Conservation (phyloP, 2,329 filamentous ascomycete species). For the Phialophora verrucosa region DNA sequence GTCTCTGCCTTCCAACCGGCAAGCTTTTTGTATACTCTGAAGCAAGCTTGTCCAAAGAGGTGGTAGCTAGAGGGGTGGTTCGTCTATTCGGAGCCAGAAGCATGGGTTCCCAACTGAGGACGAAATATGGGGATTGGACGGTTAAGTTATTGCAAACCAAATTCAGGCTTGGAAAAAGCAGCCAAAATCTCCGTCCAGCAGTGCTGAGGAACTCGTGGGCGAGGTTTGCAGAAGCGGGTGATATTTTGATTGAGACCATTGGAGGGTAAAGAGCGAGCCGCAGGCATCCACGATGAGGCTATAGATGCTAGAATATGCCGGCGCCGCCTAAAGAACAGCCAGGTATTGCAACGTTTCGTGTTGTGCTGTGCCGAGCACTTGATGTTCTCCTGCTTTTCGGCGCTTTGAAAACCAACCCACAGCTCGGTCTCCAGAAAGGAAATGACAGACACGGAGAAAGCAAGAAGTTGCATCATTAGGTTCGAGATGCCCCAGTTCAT, state of each 20-base stretch:
- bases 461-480: too few species aligned
- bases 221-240: background rate
- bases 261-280: background rate
- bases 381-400: too few species aligned
- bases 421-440: too few species aligned
- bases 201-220: background rate
- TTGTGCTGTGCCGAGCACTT: background rate
- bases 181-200: background rate
- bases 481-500: background rate
- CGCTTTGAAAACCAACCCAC: too few species aligned
- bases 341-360: background rate
- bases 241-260: background rate
- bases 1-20: background rate
- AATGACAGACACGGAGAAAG: too few species aligned
- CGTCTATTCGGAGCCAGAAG: too few species aligned
- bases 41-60: background rate
- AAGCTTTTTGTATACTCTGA: background rate
- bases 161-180: background rate
- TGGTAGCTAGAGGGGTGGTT: too few species aligned
- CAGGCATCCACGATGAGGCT: too few species aligned
- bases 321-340: too few species aligned
- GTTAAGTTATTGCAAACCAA: background rate
- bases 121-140: too few species aligned
- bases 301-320: too few species aligned
- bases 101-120: too few species aligned